phyloP scores from a whole-genome alignment of 345 rosid genomes.

The Lumnitzera littorea region DNA sequence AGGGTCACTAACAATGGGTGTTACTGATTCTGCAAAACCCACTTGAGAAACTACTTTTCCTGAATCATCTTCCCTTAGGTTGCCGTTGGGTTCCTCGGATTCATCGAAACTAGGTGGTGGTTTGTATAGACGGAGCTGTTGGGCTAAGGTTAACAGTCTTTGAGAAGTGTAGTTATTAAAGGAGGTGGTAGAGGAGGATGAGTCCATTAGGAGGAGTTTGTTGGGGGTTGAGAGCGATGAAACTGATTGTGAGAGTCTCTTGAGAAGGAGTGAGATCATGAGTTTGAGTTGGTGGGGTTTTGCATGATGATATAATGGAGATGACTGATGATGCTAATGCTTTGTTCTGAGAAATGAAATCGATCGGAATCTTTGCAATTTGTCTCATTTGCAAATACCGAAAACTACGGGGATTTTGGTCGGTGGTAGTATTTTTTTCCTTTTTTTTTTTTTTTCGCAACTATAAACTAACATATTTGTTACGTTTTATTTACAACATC shows the following conservation, averaged over 20 bases:
- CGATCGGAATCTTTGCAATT: too few species aligned
- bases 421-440: too few species aligned
- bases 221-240: slow-evolving; percentile 5
- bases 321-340: too few species aligned
- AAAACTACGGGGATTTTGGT: too few species aligned
- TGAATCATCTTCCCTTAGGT: slow-evolving; percentile 11
- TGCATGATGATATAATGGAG: too few species aligned
- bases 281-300: too few species aligned
- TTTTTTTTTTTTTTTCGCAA: too few species aligned
- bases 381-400: too few species aligned
- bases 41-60: slow-evolving; percentile 73
- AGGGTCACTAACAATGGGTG: slow-evolving; percentile 34
- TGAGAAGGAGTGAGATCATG: too few species aligned
- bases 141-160: slow-evolving; percentile 45
- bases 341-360: too few species aligned
- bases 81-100: slow-evolving; percentile 3
- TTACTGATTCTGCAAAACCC: slow-evolving; percentile 74
- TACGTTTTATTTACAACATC: too few species aligned
- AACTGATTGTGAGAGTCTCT: slow-evolving; percentile 3
- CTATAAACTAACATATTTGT: too few species aligned
- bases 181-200: slow-evolving; percentile 3
- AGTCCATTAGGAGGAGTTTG: slow-evolving; percentile 29
- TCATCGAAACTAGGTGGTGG: slow-evolving; percentile 28
- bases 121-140: slow-evolving; percentile 69
- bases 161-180: slow-evolving; percentile 18